These are phyloP conservation scores for Earliella scabrosa DNA, from an alignment of 1,284 basidiomycete species.

Conservation along the genomic window DNA sequence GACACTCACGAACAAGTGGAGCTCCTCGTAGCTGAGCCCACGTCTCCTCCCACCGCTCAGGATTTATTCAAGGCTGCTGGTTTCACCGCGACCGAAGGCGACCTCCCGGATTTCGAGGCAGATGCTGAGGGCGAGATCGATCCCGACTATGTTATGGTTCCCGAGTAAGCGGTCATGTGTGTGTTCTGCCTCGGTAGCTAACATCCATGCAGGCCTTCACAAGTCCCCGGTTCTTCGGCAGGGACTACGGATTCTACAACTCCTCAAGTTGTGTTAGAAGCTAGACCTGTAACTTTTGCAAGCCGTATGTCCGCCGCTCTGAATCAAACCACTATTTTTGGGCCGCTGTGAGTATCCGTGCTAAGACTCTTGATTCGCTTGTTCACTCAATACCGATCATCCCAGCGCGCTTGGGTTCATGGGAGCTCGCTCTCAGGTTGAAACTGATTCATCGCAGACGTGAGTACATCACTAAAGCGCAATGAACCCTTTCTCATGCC, in stretches of 20 bases:
- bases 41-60: constrained; percentile 39
- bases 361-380: neutral
- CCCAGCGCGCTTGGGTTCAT: constrained; percentile 11
- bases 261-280: constrained; percentile 14
- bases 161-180: neutral
- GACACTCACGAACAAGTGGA: neutral
- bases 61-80: constrained; percentile 55
- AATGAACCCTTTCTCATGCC: too few species aligned
- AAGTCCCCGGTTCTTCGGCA: too few species aligned
- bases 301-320: constrained; percentile 20
- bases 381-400: neutral
- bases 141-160: neutral
- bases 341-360: constrained; percentile 35
- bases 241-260: too few species aligned
- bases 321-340: constrained; percentile 39
- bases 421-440: neutral
- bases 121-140: constrained; percentile 31
- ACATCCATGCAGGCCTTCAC: too few species aligned
- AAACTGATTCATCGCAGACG: constrained; percentile 1
- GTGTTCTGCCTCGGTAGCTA: too few species aligned
- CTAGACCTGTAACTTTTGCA: constrained; percentile 18
- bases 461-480: neutral
- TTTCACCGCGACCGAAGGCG: constrained; percentile 39
- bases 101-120: constrained; percentile 62
- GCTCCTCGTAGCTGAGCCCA: neutral